phyloP scores from a whole-genome alignment of 108 stramenopile genomes.

The Chaetoceros muelleri region DNA sequence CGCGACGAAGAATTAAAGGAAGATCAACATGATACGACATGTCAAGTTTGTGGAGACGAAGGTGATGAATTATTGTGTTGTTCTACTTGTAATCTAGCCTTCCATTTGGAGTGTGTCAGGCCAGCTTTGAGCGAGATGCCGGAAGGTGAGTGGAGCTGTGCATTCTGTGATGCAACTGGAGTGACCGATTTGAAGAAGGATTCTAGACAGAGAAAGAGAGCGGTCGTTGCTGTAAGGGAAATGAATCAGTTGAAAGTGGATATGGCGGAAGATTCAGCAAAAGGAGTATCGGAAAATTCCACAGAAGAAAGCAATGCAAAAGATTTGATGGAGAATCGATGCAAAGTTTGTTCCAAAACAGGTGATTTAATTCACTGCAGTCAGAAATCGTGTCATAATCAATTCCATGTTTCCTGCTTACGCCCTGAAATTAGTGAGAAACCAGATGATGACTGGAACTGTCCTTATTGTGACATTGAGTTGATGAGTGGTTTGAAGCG shows the following conservation, averaged over 20 bases:
- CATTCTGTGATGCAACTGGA: conserved; percentile 55
- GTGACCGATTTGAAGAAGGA: conserved; percentile 44
- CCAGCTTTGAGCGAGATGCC: conserved; percentile 52
- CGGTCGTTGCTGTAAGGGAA: conserved; percentile 50
- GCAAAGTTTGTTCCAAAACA: background rate
- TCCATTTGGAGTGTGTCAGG: conserved; percentile 82
- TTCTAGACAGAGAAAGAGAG: conserved; percentile 38
- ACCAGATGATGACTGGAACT: background rate
- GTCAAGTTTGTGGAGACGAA: conserved; percentile 8
- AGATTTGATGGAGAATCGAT: background rate
- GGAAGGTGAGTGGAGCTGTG: conserved; percentile 54
- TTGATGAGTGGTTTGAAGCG: background rate
- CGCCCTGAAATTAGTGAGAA: conserved; percentile 1
- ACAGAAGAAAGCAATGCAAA: background rate
- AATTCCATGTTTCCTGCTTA: conserved; percentile 4
- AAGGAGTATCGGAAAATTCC: background rate
- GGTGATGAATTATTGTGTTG: conserved; percentile 81
- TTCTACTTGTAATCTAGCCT: conserved; percentile 85
- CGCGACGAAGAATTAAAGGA: background rate
- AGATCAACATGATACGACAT: background rate
- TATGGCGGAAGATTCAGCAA: background rate
- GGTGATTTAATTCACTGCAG: conserved; percentile 1
- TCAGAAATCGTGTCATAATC: conserved; percentile 2
- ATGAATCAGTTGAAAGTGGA: conserved; percentile 23
- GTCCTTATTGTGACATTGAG: background rate